Evolutionary conservation across 257 asterid species (phyloP), one percentile per base, ranked within the genome.

Genomic region (Plantago major): DNA sequence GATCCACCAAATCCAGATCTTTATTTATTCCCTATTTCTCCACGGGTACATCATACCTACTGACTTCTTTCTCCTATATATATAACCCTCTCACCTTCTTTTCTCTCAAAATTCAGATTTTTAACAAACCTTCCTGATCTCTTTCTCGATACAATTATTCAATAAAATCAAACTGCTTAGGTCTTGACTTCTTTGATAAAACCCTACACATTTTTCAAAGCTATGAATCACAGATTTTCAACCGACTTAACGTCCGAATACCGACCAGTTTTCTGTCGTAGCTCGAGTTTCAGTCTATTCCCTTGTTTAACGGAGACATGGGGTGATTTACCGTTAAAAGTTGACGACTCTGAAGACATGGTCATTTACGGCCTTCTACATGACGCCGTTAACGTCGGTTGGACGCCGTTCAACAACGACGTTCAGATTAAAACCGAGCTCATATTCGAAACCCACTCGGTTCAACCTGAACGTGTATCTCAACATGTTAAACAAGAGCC

Each of bases 241-340:
- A 42, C 67, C 2, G 89, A 81, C 11, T 33, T 82, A 11, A 38
- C 73, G 37, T 53, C 83, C 71, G 78, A 49, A 15, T 17, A 26
- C 16, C 61, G 55, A 59, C 78, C 93, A 28, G 54, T 63, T 40
- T 75, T 82, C 55, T 54, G 78, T 60, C 79, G 94, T 79, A 86
- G 76, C 72, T 74, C 84, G 40, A 86, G 95, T 46, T 82, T 81
- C 80, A 72, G 79, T 58, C 83, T 89, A 6, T 71, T 81, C 55
- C 82, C 90, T 0, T 89, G 90, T 54, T 69, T 89, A 58, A 81
- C 88, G 16, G 92, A 84, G 11, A 87, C 82, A 1, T 89, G 92
- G 97, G 95, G 95, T 16, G 97, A 83, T 49, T 71, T 89, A 83
- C 95, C 95, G 68, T 79, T 89, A 17, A 87, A 84, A 71, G 87